These are phyloP conservation scores for Pueraria montana DNA, from an alignment of 306 rosid genomes.

Conservation along the genomic window DNA sequence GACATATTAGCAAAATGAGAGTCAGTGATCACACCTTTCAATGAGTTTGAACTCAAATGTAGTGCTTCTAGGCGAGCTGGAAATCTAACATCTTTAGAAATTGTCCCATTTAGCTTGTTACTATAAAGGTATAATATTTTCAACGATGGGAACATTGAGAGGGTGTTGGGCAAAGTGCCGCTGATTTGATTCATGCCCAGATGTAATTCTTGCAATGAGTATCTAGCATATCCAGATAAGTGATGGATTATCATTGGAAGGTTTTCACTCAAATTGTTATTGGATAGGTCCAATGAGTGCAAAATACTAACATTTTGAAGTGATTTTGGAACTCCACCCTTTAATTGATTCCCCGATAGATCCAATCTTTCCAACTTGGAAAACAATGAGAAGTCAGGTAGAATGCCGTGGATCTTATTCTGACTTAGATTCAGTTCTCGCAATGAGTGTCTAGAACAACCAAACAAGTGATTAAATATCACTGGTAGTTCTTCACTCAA, in stretches of 20 bases:
- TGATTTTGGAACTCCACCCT: not conserved
- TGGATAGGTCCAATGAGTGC: not conserved
- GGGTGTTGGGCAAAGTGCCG: not conserved
- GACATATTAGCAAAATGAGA: slow-evolving; percentile 24
- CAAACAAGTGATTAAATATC: not conserved
- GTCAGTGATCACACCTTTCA: slow-evolving; percentile 32
- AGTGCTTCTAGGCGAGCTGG: not conserved
- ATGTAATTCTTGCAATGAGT: not conserved
- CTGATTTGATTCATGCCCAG: not conserved
- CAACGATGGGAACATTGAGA: not conserved
- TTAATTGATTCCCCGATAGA: not conserved
- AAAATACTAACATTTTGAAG: not conserved
- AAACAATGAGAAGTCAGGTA: not conserved
- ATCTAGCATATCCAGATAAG: not conserved
- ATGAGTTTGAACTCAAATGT: not conserved
- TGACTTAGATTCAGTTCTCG: accelerated
- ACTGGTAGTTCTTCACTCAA: not conserved
- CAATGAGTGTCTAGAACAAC: not conserved
- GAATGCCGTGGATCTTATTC: accelerated
- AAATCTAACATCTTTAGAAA: not conserved
- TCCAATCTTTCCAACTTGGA: not conserved
- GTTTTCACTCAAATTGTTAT: too few species aligned
- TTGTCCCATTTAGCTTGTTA: not conserved
- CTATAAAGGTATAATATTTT: not conserved
- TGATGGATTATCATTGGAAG: too few species aligned